These are phyloP conservation scores for Gynostemma pentaphyllum DNA, from an alignment of 306 rosid species.

Conservation along the genomic window DNA sequence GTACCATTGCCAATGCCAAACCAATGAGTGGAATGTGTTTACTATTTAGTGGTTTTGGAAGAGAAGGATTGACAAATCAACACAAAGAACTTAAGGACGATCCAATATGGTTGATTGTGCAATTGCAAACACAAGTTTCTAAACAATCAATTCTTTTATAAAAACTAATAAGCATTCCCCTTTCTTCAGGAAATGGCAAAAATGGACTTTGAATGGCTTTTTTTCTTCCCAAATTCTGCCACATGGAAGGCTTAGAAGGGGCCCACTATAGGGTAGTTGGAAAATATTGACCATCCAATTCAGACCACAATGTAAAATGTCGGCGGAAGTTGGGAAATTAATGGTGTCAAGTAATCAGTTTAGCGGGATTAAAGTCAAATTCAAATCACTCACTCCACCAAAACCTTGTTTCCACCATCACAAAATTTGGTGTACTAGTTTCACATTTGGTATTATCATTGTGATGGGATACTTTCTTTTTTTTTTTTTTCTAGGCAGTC, in stretches of 20 bases:
- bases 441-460: conserved; percentile 4
- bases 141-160: neutral
- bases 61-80: neutral
- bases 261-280: neutral
- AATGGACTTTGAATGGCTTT: conserved; percentile 18
- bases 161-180: neutral
- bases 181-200: conserved; percentile 26
- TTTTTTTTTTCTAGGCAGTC: neutral
- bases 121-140: conserved; percentile 26
- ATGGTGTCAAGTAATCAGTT: neutral
- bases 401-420: neutral
- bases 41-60: no score
- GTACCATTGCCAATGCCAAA: no score
- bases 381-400: conserved; percentile 5
- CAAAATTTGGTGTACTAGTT: neutral
- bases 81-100: conserved; percentile 21
- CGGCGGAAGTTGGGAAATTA: neutral
- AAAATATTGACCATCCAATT: conserved; percentile 3
- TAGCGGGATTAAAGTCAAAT: neutral
- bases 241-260: neutral
- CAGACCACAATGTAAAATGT: conserved; percentile 4
- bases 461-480: neutral
- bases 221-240: conserved; percentile 3
- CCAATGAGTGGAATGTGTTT: no score
- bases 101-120: conserved; percentile 35